These are phyloP conservation scores for Cynara cardunculus DNA, from an alignment of 129 eudicot genomes.

Conservation along the genomic window DNA sequence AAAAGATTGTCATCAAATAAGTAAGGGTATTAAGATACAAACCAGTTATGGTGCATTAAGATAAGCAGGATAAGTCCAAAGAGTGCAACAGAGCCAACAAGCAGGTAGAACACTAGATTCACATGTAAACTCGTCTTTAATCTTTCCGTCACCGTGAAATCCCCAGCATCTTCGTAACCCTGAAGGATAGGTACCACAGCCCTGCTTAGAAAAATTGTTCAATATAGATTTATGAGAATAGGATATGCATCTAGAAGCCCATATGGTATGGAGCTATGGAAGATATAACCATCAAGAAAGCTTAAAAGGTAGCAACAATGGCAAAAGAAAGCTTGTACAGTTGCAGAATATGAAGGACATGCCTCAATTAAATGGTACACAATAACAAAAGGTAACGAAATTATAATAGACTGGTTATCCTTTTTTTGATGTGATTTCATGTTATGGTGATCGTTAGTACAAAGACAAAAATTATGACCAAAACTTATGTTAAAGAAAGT, in stretches of 20 bases:
- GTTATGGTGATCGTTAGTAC: background rate
- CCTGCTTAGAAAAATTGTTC: slow-evolving; percentile 69
- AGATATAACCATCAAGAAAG: background rate
- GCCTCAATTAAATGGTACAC: slow-evolving; percentile 1
- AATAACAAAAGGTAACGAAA: background rate
- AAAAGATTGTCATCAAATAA: background rate
- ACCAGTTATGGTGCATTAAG: slow-evolving; percentile 58
- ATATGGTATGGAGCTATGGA: background rate
- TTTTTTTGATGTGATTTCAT: background rate
- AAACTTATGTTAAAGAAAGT: background rate
- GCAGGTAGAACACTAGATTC: slow-evolving; percentile 62
- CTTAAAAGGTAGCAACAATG: background rate
- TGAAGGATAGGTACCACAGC: slow-evolving; percentile 94
- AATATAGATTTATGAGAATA: slow-evolving; percentile 38
- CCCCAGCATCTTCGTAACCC: slow-evolving; percentile 99
- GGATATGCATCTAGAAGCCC: slow-evolving; percentile 13
- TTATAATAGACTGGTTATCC: background rate
- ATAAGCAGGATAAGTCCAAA: slow-evolving; percentile 73
- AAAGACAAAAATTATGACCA: background rate
- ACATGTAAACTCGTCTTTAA: slow-evolving; percentile 76
- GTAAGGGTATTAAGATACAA: slow-evolving; percentile 27
- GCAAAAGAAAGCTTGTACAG: background rate
- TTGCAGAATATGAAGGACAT: background rate
- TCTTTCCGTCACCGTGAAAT: slow-evolving; percentile 76
- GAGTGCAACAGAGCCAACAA: slow-evolving; percentile 64